Conservation (phyloP, 805 yeast species). For the Schwanniomyces sp. region DNA sequence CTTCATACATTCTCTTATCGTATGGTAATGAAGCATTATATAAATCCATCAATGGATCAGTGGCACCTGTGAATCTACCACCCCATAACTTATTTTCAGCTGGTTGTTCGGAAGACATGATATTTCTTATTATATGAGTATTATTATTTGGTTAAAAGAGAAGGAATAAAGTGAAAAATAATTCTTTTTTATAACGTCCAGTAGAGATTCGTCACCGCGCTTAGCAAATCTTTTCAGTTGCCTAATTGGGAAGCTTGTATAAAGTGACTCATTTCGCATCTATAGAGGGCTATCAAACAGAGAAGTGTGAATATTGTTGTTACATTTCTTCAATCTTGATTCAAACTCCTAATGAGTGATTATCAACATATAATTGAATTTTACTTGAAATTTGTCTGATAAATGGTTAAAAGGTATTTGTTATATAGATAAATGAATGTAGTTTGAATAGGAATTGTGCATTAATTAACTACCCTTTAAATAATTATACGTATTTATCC, state of each 20-base stretch:
- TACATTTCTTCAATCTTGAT: neutral
- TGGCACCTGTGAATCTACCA: conserved; percentile 95
- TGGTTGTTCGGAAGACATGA: conserved; percentile 42
- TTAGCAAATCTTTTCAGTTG: neutral
- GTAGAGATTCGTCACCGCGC: conserved; percentile 8
- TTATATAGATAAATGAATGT: neutral
- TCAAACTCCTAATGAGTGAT: neutral
- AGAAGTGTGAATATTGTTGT: neutral
- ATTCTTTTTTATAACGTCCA: neutral
- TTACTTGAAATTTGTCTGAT: no score
- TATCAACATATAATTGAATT: no score
- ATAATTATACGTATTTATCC: neutral
- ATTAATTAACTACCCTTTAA: neutral
- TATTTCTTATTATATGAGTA: neutral
- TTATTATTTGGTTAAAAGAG: neutral
- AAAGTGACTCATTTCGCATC: neutral
- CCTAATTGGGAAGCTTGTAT: neutral
- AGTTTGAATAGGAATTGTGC: neutral
- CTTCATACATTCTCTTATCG: conserved; percentile 91
- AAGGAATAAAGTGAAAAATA: neutral
- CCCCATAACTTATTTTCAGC: conserved; percentile 90
- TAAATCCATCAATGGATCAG: conserved; percentile 96
- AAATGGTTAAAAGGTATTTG: no score
- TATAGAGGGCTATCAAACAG: no score
- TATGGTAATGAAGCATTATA: conserved; percentile 97